These are phyloP conservation scores for Calcarisporium arbuscula DNA, from an alignment of 2,329 filamentous ascomycete genomes.

Conservation along the genomic window DNA sequence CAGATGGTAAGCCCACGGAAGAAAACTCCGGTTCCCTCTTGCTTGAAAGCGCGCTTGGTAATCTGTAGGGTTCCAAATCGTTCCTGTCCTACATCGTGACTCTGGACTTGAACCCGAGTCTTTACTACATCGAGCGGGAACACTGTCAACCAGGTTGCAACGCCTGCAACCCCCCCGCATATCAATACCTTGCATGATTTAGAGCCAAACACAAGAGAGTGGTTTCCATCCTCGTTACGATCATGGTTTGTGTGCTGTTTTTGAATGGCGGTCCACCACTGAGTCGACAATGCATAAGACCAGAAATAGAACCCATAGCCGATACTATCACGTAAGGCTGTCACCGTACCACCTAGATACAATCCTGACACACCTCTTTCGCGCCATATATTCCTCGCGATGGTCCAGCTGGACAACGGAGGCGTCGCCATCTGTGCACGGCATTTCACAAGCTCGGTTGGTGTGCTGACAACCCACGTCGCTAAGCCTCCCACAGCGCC, in stretches of 20 bases:
- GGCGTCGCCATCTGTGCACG: constrained; percentile 61
- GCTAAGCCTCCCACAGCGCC: constrained; percentile 78
- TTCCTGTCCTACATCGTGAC: constrained; percentile 19
- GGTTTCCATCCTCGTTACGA: too few species aligned
- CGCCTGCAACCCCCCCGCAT: constrained; percentile 80
- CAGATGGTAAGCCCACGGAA: constrained; percentile 74
- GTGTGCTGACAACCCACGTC: constrained; percentile 79
- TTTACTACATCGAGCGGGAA: constrained; percentile 92
- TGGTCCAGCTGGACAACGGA: constrained; percentile 51
- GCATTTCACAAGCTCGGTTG: constrained; percentile 88
- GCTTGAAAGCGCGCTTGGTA: constrained; percentile 58
- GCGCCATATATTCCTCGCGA: constrained; percentile 55
- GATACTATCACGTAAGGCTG: constrained; percentile 74
- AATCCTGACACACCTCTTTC: constrained; percentile 59
- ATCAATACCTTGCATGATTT: constrained; percentile 71
- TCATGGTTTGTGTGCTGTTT: constrained; percentile 44
- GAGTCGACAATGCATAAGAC: constrained; percentile 75
- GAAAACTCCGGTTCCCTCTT: constrained; percentile 57
- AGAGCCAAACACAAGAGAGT: too few species aligned
- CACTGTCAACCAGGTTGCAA: constrained; percentile 83
- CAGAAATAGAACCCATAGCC: constrained; percentile 99
- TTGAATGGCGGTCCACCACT: constrained; percentile 38
- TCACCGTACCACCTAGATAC: constrained; percentile 76
- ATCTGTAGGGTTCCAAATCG: constrained; percentile 54
- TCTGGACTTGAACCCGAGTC: constrained; percentile 85